Conservation (phyloP, 78 protist species). For the Protostelium mycophagum region DNA sequence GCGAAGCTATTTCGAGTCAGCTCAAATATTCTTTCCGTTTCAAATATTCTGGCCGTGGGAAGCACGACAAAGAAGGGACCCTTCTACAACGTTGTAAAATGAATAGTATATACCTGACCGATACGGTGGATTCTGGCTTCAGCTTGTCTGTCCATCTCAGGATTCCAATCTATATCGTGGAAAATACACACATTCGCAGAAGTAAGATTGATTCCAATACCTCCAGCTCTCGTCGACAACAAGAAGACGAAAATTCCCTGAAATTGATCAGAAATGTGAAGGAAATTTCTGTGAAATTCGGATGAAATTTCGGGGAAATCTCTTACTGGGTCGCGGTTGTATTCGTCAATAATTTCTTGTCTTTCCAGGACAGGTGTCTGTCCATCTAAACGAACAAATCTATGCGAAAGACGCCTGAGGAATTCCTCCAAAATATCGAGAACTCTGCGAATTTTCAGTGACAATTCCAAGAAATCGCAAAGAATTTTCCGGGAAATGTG, state of each 20-base stretch:
- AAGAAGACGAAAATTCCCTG: slow-evolving; percentile 73
- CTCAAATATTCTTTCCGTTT: no score
- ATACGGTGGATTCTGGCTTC: slow-evolving; percentile 89
- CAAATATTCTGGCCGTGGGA: no score
- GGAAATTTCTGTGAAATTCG: no score
- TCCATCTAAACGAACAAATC: slow-evolving; percentile 50
- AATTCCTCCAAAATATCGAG: slow-evolving; percentile 96
- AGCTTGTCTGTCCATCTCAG: slow-evolving; percentile 90
- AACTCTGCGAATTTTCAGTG: no score
- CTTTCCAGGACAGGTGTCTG: slow-evolving; percentile 62
- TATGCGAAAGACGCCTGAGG: not conserved
- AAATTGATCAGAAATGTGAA: not conserved
- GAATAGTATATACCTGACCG: slow-evolving; percentile 83
- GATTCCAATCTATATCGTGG: slow-evolving; percentile 95
- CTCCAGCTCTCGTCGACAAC: slow-evolving; percentile 94
- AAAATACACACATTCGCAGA: slow-evolving; percentile 93
- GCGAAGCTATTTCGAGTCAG: not conserved
- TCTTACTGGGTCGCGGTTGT: not conserved
- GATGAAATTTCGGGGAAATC: no score
- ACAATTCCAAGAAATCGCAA: no score
- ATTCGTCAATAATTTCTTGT: slow-evolving; percentile 40
- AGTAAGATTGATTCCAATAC: slow-evolving; percentile 90
- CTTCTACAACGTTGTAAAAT: not conserved
- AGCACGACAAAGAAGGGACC: no score
- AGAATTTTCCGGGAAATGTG: not conserved